Conservation (phyloP, 73 alveolate genomes). For the Tetrahymena borealis region DNA sequence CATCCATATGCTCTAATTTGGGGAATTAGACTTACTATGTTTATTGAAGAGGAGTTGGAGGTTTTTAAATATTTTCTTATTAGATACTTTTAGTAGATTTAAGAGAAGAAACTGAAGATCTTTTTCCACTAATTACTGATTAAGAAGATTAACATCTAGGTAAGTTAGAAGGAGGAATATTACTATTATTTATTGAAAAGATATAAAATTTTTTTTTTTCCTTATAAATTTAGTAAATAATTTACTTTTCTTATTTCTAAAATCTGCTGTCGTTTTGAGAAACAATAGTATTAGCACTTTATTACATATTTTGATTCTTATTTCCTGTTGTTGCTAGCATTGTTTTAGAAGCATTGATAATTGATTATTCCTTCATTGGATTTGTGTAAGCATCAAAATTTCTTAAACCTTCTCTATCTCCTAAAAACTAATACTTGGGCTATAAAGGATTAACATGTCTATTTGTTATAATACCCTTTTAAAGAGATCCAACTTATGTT, state of each 20-base stretch:
- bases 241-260: not conserved
- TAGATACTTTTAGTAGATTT: not conserved
- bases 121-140: not conserved
- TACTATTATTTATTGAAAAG: not conserved
- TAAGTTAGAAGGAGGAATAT: not conserved
- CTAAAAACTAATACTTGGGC: constrained; percentile 62
- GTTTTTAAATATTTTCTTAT: not conserved
- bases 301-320: not conserved
- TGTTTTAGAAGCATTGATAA: not conserved
- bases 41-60: not conserved
- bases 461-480: constrained; percentile 58
- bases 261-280: not conserved
- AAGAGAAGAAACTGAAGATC: not conserved
- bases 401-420: constrained; percentile 50
- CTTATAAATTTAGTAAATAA: not conserved
- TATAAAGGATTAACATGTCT: constrained; percentile 67
- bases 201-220: not conserved
- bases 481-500: constrained; percentile 56
- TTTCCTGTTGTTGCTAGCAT: not conserved
- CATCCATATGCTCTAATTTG: not conserved
- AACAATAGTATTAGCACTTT: not conserved
- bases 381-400: not conserved
- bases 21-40: not conserved
- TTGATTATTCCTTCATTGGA: not conserved
- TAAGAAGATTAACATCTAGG: not conserved